Conservation (phyloP, 2,329 filamentous ascomycete species). For the Penicillium sp. region DNA sequence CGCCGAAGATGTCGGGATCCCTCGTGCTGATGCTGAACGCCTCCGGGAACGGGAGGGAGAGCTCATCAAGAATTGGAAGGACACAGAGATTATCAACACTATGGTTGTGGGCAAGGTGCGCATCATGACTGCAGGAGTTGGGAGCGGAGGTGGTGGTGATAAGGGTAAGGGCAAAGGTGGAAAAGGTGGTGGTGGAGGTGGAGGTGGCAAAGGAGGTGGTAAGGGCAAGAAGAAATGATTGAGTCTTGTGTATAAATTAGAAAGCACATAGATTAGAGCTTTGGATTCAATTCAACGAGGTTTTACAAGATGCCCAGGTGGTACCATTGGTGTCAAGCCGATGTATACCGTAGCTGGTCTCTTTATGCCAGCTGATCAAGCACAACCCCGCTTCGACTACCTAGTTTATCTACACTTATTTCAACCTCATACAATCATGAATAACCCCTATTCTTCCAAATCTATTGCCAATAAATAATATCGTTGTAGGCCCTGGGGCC, state of each 20-base stretch:
- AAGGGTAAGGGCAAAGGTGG: conserved; percentile 20
- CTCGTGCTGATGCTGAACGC: conserved; percentile 55
- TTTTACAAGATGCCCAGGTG: neutral
- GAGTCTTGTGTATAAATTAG: neutral
- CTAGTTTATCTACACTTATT: neutral
- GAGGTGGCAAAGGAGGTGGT: conserved; percentile 22
- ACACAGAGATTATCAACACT: conserved; percentile 70
- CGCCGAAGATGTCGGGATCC: conserved; percentile 48
- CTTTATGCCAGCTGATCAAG: neutral
- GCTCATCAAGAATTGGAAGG: conserved; percentile 68
- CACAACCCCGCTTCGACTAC: neutral
- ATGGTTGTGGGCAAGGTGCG: conserved; percentile 72
- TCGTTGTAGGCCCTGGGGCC: neutral
- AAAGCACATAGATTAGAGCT: conserved; percentile 3
- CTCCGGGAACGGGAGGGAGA: conserved; percentile 85
- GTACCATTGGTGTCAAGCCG: neutral
- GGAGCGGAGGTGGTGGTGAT: conserved; percentile 32
- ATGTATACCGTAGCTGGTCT: neutral
- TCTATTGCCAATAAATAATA: neutral
- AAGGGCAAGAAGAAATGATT: conserved; percentile 37
- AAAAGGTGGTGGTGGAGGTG: conserved; percentile 17
- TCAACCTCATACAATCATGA: neutral
- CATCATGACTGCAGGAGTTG: conserved; percentile 62
- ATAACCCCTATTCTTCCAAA: neutral
- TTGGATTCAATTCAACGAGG: neutral